Base-by-base conservation (phyloP, 2,329 filamentous ascomycete species). In the Tolypocladium paradoxum region DNA sequence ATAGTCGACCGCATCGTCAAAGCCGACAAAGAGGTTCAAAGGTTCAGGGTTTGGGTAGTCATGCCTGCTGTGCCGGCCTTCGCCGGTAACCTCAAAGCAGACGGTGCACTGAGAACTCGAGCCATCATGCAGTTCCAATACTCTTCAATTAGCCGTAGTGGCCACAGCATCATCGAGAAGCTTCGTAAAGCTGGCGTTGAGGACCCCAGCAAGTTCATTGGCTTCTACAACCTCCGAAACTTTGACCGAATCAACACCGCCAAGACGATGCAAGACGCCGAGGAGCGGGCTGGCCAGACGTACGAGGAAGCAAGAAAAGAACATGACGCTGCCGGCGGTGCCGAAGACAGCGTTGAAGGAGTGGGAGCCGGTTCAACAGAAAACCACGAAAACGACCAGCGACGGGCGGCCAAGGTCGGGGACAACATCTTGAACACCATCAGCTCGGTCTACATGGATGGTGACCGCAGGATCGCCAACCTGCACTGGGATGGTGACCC, bases 91-190 rank as follows among this genome's bases (percentile, higher is more conserved):
- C 33, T 34, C 33, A 34, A 34, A 2, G 33, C 12, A 34, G 33
- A 34, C 33, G 1, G 33, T 14, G 33, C 33, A 34, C 12, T 34
- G 1, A 86, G 87, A 24, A 93, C 88, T 0, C 77, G 89, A 36
- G 89, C 88, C 6, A 92, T 95, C 62, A 91, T 93, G 86, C 88
- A 93, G 65, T 92, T 87, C 67, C 88, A 93, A 65, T 92, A 93
- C 70, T 76, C 82, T 62, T 86, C 82, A 50, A 93, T 93, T 70
- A 87, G 82, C 67, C 82, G 88, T 36, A 87, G 87, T 34, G 87
- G 86, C 3, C 72, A 88, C 65, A 87, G 83, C 54, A 93, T 95
- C 65, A 84, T 91, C 64, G 87, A 91, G 66, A 76, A 76, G 47
- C 77, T 91, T 51, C 73, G 75, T 20, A 77, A 79, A 34, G 87